Conservation (phyloP, 257 asterid species). For the Vinca minor region DNA sequence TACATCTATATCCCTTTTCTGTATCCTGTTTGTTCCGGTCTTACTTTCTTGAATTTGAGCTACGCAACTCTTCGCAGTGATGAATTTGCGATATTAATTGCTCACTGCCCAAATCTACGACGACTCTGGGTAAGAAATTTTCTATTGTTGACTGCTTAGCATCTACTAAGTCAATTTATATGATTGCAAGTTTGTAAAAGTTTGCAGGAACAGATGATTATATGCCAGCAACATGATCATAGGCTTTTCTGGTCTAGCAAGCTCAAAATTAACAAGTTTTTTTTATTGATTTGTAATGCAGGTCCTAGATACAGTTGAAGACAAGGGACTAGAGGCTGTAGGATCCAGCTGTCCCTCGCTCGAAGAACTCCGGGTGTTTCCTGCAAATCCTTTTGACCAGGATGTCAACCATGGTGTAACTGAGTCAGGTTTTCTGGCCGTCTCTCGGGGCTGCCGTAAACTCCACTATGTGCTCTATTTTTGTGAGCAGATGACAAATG, state of each 20-base stretch:
- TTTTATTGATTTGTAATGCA: constrained; percentile 16
- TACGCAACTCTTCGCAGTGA: constrained; percentile 47
- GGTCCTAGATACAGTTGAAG: constrained; percentile 72
- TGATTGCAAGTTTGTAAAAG: neutral
- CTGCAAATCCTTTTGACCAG: constrained; percentile 51
- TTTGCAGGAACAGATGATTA: neutral
- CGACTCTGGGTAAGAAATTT: constrained; percentile 72
- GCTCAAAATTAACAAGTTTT: neutral
- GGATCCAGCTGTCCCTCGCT: constrained; percentile 69
- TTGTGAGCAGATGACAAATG: constrained; percentile 81
- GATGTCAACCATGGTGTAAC: constrained; percentile 61
- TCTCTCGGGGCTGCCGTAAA: constrained; percentile 66
- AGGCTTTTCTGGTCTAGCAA: neutral
- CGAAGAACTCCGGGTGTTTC: constrained; percentile 78
- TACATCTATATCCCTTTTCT: constrained; percentile 44
- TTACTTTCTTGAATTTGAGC: constrained; percentile 66
- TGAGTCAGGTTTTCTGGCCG: constrained; percentile 65
- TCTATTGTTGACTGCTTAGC: constrained; percentile 8
- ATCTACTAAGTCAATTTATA: neutral
- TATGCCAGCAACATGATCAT: neutral
- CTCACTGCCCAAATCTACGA: constrained; percentile 60
- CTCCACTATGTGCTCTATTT: constrained; percentile 82
- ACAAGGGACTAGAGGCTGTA: constrained; percentile 75
- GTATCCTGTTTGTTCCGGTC: constrained; percentile 57
- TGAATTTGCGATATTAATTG: constrained; percentile 51